Conservation (phyloP, 2,329 filamentous ascomycete species). For the Falciphora oryzae region DNA sequence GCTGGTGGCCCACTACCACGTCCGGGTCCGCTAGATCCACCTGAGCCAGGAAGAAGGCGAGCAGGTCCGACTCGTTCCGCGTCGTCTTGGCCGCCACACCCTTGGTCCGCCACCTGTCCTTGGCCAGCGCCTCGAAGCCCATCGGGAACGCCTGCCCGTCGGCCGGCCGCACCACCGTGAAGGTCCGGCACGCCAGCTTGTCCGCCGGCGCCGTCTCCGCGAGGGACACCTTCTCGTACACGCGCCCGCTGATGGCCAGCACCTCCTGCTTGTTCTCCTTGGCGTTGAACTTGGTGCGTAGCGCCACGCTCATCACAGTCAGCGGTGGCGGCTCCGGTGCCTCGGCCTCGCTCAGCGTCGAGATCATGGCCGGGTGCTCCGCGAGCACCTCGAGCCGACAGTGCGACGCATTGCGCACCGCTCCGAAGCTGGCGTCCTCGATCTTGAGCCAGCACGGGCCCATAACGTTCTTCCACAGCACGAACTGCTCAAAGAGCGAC, state of each 20-base stretch:
- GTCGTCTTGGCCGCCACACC: slow-evolving; percentile 69
- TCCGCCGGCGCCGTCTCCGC: slow-evolving; percentile 85
- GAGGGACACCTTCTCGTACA: slow-evolving; percentile 86
- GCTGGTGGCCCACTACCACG: slow-evolving; percentile 85
- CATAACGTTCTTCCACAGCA: slow-evolving; percentile 98
- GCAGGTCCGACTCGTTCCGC: slow-evolving; percentile 76
- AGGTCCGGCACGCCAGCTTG: slow-evolving; percentile 81
- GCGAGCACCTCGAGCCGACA: slow-evolving; percentile 91
- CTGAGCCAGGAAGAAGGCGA: slow-evolving; percentile 85
- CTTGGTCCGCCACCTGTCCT: slow-evolving; percentile 54
- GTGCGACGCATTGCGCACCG: slow-evolving; percentile 89
- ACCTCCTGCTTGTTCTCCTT: slow-evolving; percentile 97
- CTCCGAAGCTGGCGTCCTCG: slow-evolving; percentile 73
- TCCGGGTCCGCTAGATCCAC: slow-evolving; percentile 87
- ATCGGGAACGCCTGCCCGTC: slow-evolving; percentile 66
- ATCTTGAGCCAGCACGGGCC: slow-evolving; percentile 97
- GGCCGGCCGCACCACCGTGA: slow-evolving; percentile 83
- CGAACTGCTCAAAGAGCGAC: slow-evolving; percentile 93
- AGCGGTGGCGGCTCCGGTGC: slow-evolving; percentile 72
- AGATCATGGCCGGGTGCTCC: slow-evolving; percentile 70
- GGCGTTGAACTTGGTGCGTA: slow-evolving; percentile 82
- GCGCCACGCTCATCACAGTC: slow-evolving; percentile 90
- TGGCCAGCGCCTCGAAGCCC: slow-evolving; percentile 75
- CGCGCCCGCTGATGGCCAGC: slow-evolving; percentile 79
- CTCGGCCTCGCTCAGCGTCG: slow-evolving; percentile 69